Percentiles rank a stretch among this genome's conserved stretches.
phyloP scores from a whole-genome alignment of 163 green algal species.

The Scenedesmus sp. region DNA sequence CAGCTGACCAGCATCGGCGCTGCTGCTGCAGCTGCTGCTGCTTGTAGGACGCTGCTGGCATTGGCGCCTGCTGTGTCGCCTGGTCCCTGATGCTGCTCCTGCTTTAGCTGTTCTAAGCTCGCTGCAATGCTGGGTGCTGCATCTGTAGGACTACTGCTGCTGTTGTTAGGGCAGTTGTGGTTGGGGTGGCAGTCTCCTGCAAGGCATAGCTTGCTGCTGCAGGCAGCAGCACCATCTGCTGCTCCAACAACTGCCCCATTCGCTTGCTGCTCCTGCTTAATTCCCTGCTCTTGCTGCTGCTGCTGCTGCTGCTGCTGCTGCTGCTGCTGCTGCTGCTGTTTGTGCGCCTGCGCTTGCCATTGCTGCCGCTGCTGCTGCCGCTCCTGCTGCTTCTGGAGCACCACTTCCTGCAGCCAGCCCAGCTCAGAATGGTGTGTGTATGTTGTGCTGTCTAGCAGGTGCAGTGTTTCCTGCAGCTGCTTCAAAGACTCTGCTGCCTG shows the following conservation, averaged over 20 bases:
- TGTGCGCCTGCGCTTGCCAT: not conserved
- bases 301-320: not conserved
- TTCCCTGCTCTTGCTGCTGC: not conserved
- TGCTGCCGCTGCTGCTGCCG: not conserved
- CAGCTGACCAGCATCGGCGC: slow-evolving; percentile 5
- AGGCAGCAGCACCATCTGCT: not conserved
- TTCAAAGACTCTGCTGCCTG: not conserved
- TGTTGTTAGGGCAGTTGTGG: not conserved
- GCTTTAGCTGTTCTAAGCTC: not conserved
- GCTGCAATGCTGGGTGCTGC: too few relatives aligned
- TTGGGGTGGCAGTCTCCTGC: not conserved
- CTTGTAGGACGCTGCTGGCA: too few relatives aligned
- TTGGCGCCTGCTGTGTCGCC: not conserved
- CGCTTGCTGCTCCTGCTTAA: not conserved
- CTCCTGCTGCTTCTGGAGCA: not conserved
- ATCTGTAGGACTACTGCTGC: too few relatives aligned
- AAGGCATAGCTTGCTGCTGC: not conserved
- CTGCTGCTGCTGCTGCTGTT: not conserved
- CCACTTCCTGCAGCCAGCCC: slow-evolving; percentile 17
- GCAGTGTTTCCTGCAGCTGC: slow-evolving; percentile 5
- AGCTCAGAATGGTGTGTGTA: slow-evolving; percentile 20
- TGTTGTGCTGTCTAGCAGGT: slow-evolving; percentile 18
- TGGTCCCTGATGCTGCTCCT: not conserved
- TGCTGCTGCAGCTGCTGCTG: not conserved
- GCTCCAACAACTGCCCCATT: not conserved